phyloP scores from a whole-genome alignment of 1,139 yeast genomes.

The Spencermartinsiella ligniputridi region DNA sequence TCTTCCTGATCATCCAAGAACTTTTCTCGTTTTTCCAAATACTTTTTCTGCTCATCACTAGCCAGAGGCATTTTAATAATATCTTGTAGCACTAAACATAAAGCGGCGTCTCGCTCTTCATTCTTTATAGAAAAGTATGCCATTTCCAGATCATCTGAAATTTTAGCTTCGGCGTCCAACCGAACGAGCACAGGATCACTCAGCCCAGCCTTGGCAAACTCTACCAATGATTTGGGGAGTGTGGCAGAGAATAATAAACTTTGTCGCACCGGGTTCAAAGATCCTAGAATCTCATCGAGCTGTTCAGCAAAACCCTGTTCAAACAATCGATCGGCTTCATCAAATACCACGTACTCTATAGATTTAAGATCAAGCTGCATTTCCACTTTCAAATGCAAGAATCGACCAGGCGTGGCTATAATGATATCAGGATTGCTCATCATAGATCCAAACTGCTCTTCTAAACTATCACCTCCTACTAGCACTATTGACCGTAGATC shows the following conservation, averaged over 20 bases:
- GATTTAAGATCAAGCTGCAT: conserved; percentile 82
- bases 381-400: conserved; percentile 90
- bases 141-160: conserved; percentile 89
- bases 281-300: conserved; percentile 78
- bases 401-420: conserved; percentile 97
- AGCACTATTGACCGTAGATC: conserved; percentile 75
- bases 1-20: conserved; percentile 49
- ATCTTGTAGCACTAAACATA: conserved; percentile 69
- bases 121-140: conserved; percentile 76
- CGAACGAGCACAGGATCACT: conserved; percentile 88
- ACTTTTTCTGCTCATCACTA: conserved; percentile 43
- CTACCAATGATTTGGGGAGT: conserved; percentile 84
- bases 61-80: conserved; percentile 84
- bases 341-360: conserved; percentile 88
- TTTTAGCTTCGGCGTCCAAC: conserved; percentile 84
- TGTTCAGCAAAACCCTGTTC: conserved; percentile 98
- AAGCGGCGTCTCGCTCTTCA: conserved; percentile 85
- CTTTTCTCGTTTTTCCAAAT: conserved; percentile 47
- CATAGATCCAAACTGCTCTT: conserved; percentile 92
- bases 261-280: conserved; percentile 79
- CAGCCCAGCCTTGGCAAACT: conserved; percentile 95
- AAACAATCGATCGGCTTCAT: conserved; percentile 96
- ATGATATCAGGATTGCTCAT: conserved; percentile 91
- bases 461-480: conserved; percentile 97
- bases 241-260: conserved; percentile 93